phyloP scores from a whole-genome alignment of 2,329 filamentous ascomycete species.

The Simplicillium aogashimaense region DNA sequence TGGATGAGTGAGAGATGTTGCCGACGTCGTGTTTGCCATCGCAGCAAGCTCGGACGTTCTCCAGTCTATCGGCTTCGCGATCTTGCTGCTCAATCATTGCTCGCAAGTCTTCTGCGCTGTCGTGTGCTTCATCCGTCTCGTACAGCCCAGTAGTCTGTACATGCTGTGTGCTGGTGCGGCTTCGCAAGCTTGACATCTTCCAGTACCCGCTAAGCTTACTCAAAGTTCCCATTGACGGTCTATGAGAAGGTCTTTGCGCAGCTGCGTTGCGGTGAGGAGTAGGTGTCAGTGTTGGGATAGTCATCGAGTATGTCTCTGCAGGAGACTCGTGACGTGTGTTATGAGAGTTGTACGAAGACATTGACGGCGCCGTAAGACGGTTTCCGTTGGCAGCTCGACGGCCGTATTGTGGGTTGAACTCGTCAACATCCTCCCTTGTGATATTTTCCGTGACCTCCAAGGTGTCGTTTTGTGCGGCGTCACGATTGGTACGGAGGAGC shows the following conservation, averaged over 20 bases:
- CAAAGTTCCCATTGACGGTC: slow-evolving; percentile 36
- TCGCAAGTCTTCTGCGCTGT: slow-evolving; percentile 75
- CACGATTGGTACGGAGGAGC: slow-evolving; percentile 63
- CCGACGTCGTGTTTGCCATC: slow-evolving; percentile 58
- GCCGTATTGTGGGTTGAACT: slow-evolving; percentile 66
- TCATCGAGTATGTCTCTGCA: slow-evolving; percentile 35
- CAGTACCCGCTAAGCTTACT: slow-evolving; percentile 52
- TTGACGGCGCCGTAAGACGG: slow-evolving; percentile 49
- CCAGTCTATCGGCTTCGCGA: slow-evolving; percentile 66
- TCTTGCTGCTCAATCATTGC: slow-evolving; percentile 72
- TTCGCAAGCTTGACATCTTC: slow-evolving; percentile 44
- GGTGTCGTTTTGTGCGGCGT: slow-evolving; percentile 45
- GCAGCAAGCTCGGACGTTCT: slow-evolving; percentile 95
- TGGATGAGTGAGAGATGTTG: slow-evolving; percentile 6
- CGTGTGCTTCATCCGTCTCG: slow-evolving; percentile 53
- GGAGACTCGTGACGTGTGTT: slow-evolving; percentile 59
- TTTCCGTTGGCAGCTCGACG: slow-evolving; percentile 22
- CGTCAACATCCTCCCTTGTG: slow-evolving; percentile 55
- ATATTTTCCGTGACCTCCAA: slow-evolving; percentile 49
- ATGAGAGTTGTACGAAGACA: slow-evolving; percentile 74
- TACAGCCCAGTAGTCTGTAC: slow-evolving; percentile 34
- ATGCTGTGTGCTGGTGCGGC: slow-evolving; percentile 34
- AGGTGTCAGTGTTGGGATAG: slow-evolving; percentile 46
- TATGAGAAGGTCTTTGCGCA: slow-evolving; percentile 12
- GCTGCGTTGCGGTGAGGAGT: slow-evolving; percentile 29